Evolutionary conservation across 2,329 filamentous ascomycete genomes (phyloP).

Genomic region (Leptographium galeiforme): DNA sequence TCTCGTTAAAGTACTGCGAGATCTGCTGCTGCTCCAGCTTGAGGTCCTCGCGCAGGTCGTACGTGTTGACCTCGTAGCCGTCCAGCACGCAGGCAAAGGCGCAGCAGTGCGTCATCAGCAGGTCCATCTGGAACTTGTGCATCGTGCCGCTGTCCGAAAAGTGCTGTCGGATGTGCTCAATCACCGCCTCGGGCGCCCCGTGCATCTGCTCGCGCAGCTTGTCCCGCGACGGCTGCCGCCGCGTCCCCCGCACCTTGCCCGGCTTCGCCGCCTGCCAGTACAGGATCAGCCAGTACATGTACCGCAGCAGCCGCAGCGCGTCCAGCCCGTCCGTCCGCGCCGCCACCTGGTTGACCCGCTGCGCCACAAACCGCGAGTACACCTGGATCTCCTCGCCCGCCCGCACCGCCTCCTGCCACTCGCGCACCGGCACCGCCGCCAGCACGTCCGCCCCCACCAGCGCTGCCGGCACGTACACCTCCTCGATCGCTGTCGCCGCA

Average conservation of each 20-base stretch:
- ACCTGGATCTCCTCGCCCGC: slow-evolving; percentile 43
- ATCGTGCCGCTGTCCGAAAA: slow-evolving; percentile 53
- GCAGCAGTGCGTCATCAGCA: slow-evolving; percentile 60
- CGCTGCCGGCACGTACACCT: slow-evolving; percentile 56
- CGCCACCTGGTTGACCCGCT: slow-evolving; percentile 41
- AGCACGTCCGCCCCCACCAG: slow-evolving; percentile 58
- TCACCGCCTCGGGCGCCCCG: slow-evolving; percentile 45
- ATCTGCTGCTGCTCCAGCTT: slow-evolving; percentile 59
- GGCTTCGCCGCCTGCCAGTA: slow-evolving; percentile 36
- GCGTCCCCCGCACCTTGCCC: slow-evolving; percentile 31
- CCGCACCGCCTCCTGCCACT: slow-evolving; percentile 59
- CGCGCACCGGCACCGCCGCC: slow-evolving; percentile 52
- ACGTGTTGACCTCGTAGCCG: slow-evolving; percentile 59
- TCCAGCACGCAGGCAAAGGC: slow-evolving; percentile 59
- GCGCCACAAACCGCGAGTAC: slow-evolving; percentile 50
- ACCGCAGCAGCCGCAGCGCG: slow-evolving; percentile 46
- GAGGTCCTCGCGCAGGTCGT: slow-evolving; percentile 57
- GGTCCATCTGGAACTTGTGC: slow-evolving; percentile 57
- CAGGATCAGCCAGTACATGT: slow-evolving; percentile 42
- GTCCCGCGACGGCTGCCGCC: slow-evolving; percentile 44
- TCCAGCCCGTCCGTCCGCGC: slow-evolving; percentile 38
- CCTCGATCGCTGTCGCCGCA: slow-evolving; percentile 50
- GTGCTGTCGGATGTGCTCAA: slow-evolving; percentile 54
- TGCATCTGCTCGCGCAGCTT: slow-evolving; percentile 44
- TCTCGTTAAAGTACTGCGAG: slow-evolving; percentile 59